A percentile compares a stretch with the other conserved stretches of the same genome.
Evolutionary conservation across 1,284 basidiomycete genomes (phyloP).

Genomic region (Ceratobasidium sp.): DNA sequence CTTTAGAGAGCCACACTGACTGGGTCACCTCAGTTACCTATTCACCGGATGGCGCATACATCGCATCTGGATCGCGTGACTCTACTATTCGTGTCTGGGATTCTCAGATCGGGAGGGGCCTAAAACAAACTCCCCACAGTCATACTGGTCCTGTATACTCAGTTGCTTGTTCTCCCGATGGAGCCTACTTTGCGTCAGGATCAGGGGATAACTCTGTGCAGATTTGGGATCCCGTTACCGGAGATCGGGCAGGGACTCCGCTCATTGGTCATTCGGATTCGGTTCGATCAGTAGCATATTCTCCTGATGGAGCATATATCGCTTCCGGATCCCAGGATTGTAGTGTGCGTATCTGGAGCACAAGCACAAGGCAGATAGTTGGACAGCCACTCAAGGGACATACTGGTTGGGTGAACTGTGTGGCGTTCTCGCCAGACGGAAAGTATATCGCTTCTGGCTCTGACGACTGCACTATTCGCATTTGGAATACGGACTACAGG

Average conservation of each 20-base stretch:
- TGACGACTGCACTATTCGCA: too few relatives aligned
- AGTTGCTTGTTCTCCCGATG: conserved; percentile 4
- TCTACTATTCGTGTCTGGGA: conserved; percentile 56
- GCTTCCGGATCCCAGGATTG: too few relatives aligned
- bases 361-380: too few relatives aligned
- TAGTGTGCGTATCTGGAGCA: too few relatives aligned
- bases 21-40: conserved; percentile 55
- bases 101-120: conserved; percentile 39
- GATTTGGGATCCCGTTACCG: conserved; percentile 17
- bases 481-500: too few relatives aligned
- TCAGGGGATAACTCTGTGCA: conserved; percentile 9
- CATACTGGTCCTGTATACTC: conserved; percentile 4
- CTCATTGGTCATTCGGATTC: background rate
- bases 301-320: background rate
- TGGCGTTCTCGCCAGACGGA: too few relatives aligned
- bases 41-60: conserved; percentile 52
- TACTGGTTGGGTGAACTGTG: too few relatives aligned
- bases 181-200: conserved; percentile 11
- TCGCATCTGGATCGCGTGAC: conserved; percentile 53
- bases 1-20: conserved; percentile 53
- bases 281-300: background rate
- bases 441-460: too few relatives aligned
- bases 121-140: background rate
- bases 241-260: background rate
- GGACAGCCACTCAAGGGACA: too few relatives aligned